Evolutionary conservation across 495 filamentous ascomycete genomes (phyloP), one percentile per base, ranked within the genome.

Genomic region (Penicillium subrubescens): DNA sequence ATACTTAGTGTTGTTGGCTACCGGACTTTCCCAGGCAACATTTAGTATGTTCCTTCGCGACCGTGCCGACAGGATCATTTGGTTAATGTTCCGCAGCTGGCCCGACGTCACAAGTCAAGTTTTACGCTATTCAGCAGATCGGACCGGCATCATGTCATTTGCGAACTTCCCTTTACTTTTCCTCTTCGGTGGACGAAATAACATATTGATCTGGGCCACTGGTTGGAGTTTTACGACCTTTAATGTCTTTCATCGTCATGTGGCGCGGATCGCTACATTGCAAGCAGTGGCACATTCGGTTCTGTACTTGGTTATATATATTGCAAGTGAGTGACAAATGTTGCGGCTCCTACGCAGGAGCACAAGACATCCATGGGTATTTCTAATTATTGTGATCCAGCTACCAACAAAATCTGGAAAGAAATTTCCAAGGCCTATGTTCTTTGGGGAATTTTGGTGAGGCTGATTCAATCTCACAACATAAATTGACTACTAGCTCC

Each of bases 221-320:
- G 82, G 83, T 0, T 87, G 84, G 83, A 81, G 77, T 39, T 84
- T 83, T 64, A 74, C 81, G 1, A 83, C 77, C 0, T 86, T 84
- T 65, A 83, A 83, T 51, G 67, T 83, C 2, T 84, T 87, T 34
- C 85, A 87, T 74, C 83, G 84, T 17, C 83, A 84, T 79, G 75
- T 85, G 31, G 85, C 85, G 5, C 75, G 83, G 58, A 76, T 86
- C 8, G 82, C 83, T 3, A 84, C 82, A 5, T 37, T 85, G 25
- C 79, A 86, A 67, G 85, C 77, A 2, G 63, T 81, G 11, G 71
- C 82, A 3, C 85, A 87, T 68, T 75, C 77, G 0, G 3, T 72
- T 19, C 54, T 75, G 3, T 81, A 81, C 48, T 10, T 74, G 0
- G 60, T 76, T 1, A 65, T 80, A 10, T 77, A 74, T 34, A 59